phyloP scores from a whole-genome alignment of 140 eudicot species.

The Cichorium intybus region DNA sequence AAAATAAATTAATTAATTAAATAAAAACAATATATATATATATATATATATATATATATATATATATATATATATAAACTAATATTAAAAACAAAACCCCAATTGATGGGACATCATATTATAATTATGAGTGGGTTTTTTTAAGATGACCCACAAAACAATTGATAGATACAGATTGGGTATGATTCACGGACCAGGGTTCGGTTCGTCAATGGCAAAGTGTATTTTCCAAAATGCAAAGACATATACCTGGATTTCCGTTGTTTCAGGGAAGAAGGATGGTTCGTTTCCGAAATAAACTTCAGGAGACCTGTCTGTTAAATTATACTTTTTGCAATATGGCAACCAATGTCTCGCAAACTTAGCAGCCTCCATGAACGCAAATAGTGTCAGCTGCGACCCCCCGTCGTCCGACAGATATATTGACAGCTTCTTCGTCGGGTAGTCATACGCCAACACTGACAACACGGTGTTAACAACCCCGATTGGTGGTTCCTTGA shows the following conservation, averaged over 20 bases:
- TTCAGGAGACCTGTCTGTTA: slow-evolving; percentile 48
- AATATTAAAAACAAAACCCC: too few relatives aligned
- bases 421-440: slow-evolving; percentile 48
- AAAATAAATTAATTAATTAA: too few relatives aligned
- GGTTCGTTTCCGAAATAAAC: slow-evolving; percentile 34
- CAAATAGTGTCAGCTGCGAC: slow-evolving; percentile 60
- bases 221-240: not conserved
- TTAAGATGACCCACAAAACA: too few relatives aligned
- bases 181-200: not conserved
- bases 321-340: slow-evolving; percentile 42
- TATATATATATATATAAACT: too few relatives aligned
- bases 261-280: slow-evolving; percentile 15
- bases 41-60: too few relatives aligned
- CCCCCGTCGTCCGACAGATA: slow-evolving; percentile 72
- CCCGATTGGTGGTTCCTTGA: slow-evolving; percentile 56
- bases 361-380: slow-evolving; percentile 63
- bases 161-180: not conserved
- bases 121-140: too few relatives aligned
- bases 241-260: slow-evolving; percentile 37
- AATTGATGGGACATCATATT: too few relatives aligned
- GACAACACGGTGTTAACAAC: slow-evolving; percentile 62
- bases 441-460: slow-evolving; percentile 65
- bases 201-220: not conserved
- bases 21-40: too few relatives aligned
- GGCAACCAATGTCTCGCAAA: slow-evolving; percentile 65